phyloP scores from a whole-genome alignment of 1,284 basidiomycete genomes.

The Sanghuangporus weigelae region DNA sequence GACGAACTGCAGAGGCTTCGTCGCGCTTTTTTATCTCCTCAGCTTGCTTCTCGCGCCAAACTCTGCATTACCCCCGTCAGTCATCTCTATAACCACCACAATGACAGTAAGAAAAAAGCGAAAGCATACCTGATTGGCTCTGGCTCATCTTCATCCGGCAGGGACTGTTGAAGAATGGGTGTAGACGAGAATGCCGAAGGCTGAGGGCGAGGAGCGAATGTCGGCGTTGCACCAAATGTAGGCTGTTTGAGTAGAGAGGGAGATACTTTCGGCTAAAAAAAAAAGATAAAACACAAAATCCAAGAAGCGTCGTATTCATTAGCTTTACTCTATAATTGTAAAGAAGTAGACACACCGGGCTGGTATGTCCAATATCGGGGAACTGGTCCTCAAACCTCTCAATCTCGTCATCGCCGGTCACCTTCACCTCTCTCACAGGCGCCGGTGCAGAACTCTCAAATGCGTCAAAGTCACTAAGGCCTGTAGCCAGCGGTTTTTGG shows the following conservation, averaged over 20 bases:
- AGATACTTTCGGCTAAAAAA: conserved; percentile 20
- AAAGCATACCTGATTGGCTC: conserved; percentile 74
- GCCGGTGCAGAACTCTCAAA: conserved; percentile 38
- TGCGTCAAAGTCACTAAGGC: conserved; percentile 50
- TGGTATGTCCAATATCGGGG: conserved; percentile 67
- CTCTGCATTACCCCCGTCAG: conserved; percentile 37
- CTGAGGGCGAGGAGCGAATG: conserved; percentile 72
- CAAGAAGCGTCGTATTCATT: not conserved
- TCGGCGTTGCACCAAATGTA: conserved; percentile 43
- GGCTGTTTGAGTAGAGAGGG: conserved; percentile 31
- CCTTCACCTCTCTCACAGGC: conserved; percentile 54
- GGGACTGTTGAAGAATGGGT: conserved; percentile 63
- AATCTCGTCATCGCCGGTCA: conserved; percentile 84
- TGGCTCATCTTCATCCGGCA: conserved; percentile 76
- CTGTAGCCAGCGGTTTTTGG: conserved; percentile 22
- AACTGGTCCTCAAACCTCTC: conserved; percentile 90
- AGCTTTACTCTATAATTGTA: not conserved
- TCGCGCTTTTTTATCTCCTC: conserved; percentile 80
- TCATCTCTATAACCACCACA: not conserved
- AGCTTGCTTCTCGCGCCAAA: conserved; percentile 87
- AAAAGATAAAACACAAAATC: not conserved
- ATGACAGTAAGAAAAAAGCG: conserved; percentile 8
- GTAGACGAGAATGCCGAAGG: conserved; percentile 62
- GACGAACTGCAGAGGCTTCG: conserved; percentile 73
- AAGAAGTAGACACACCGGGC: conserved; percentile 38